Conservation (phyloP, 2,329 filamentous ascomycete genomes). For the Ophiocordyceps camponoti-floridani region DNA sequence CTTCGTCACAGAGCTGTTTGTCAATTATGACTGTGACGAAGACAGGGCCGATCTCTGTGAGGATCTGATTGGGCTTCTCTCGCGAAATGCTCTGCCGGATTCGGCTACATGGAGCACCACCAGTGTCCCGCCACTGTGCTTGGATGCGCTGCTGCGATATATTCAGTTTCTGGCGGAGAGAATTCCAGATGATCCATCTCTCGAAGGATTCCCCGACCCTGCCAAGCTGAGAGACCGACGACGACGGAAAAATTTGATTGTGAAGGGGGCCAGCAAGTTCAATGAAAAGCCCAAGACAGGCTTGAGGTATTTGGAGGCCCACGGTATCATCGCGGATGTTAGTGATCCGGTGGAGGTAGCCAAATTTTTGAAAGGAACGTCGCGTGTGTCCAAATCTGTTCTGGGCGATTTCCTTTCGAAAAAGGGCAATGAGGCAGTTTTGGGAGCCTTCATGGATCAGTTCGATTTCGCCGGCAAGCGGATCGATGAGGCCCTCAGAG, state of each 20-base stretch:
- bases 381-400: slow-evolving; percentile 73
- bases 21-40: slow-evolving; percentile 95
- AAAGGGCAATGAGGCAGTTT: slow-evolving; percentile 66
- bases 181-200: slow-evolving; percentile 49
- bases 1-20: slow-evolving; percentile 87
- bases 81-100: slow-evolving; percentile 87
- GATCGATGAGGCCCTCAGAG: slow-evolving; percentile 75
- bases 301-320: slow-evolving; percentile 65
- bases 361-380: slow-evolving; percentile 74
- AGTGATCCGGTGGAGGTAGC: slow-evolving; percentile 63
- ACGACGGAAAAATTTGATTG: slow-evolving; percentile 69
- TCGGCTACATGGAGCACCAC: slow-evolving; percentile 98
- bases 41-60: slow-evolving; percentile 85
- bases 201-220: slow-evolving; percentile 49
- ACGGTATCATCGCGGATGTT: slow-evolving; percentile 67
- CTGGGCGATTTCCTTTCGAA: slow-evolving; percentile 91
- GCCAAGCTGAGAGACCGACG: slow-evolving; percentile 51
- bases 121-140: slow-evolving; percentile 84
- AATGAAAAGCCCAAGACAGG: slow-evolving; percentile 89
- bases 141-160: slow-evolving; percentile 81
- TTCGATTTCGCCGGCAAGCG: slow-evolving; percentile 79
- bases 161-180: slow-evolving; percentile 85
- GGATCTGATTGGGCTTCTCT: slow-evolving; percentile 83
- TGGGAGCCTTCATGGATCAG: slow-evolving; percentile 68
- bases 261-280: slow-evolving; percentile 76